Evolutionary conservation across 495 filamentous ascomycete species (phyloP).

Genomic region (Pyronema omphalodes): DNA sequence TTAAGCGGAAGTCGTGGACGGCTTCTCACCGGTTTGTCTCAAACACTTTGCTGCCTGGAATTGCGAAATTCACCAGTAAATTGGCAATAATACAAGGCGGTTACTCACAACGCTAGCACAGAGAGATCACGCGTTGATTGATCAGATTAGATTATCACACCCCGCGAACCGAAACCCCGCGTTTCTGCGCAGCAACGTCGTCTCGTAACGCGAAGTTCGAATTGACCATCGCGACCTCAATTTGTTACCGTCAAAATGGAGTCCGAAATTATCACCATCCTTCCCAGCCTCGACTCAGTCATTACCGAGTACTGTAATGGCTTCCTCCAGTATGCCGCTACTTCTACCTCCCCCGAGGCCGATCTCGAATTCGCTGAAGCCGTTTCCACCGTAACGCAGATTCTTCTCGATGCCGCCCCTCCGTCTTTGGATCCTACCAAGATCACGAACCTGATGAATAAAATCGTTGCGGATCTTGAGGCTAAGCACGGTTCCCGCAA

Average conservation of each 20-base stretch:
- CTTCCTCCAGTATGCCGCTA: constrained; percentile 83
- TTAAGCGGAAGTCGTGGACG: too few relatives aligned
- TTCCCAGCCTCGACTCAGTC: constrained; percentile 78
- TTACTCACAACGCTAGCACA: too few relatives aligned
- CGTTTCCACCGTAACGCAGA: constrained; percentile 58
- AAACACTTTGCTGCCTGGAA: too few relatives aligned
- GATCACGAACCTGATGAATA: constrained; percentile 70
- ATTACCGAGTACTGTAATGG: constrained; percentile 87
- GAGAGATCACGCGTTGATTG: neutral
- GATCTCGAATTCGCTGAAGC: constrained; percentile 61
- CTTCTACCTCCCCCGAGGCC: constrained; percentile 56
- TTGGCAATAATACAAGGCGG: too few relatives aligned
- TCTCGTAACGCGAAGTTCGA: too few relatives aligned
- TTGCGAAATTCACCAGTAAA: too few relatives aligned
- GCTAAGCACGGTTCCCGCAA: constrained; percentile 60
- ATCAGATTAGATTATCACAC: neutral
- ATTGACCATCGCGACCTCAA: neutral
- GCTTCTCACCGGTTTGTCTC: too few relatives aligned
- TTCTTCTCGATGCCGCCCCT: constrained; percentile 44
- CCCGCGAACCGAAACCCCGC: neutral
- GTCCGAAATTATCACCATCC: constrained; percentile 65
- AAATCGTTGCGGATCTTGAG: constrained; percentile 68
- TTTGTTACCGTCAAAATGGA: constrained; percentile 43
- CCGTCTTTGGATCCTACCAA: constrained; percentile 71
- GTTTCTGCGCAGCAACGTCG: neutral